These are phyloP conservation scores for Aspergillus sparsus DNA, from an alignment of 495 filamentous ascomycete species.

Conservation along the genomic window DNA sequence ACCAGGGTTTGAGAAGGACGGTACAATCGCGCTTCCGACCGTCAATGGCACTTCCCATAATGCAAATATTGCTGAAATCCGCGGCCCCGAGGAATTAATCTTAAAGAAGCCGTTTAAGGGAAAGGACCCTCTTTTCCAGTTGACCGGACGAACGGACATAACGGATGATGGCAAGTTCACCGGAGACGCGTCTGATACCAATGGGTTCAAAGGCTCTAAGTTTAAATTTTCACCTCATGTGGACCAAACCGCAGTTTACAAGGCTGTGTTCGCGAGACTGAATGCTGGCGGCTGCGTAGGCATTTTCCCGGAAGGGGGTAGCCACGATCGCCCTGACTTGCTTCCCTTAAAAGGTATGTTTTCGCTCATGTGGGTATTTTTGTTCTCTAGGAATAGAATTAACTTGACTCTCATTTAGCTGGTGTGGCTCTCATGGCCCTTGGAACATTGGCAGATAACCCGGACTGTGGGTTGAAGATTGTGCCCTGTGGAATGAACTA, in stretches of 20 bases:
- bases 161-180: slow-evolving; percentile 56
- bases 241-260: slow-evolving; percentile 89
- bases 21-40: slow-evolving; percentile 81
- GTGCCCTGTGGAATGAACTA: slow-evolving; percentile 99
- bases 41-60: slow-evolving; percentile 77
- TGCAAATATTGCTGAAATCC: slow-evolving; percentile 75
- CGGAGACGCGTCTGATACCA: slow-evolving; percentile 48
- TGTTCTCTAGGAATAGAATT: slow-evolving; percentile 2
- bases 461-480: slow-evolving; percentile 90
- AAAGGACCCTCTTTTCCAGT: slow-evolving; percentile 65
- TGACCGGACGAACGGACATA: slow-evolving; percentile 74
- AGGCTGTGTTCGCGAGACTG: slow-evolving; percentile 84
- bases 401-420: slow-evolving; percentile 48
- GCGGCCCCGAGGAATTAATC: slow-evolving; percentile 76
- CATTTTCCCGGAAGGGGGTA: slow-evolving; percentile 97
- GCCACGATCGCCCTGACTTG: slow-evolving; percentile 91
- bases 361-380: background rate
- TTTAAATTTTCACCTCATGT: slow-evolving; percentile 93
- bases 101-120: slow-evolving; percentile 85
- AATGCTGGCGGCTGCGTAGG: slow-evolving; percentile 85
- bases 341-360: slow-evolving; percentile 80
- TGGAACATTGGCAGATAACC: slow-evolving; percentile 83
- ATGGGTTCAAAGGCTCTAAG: slow-evolving; percentile 68
- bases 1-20: slow-evolving; percentile 70
- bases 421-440: slow-evolving; percentile 98